Conservation (phyloP, 23 red algal genomes). For the Gracilaria vermiculophylla region DNA sequence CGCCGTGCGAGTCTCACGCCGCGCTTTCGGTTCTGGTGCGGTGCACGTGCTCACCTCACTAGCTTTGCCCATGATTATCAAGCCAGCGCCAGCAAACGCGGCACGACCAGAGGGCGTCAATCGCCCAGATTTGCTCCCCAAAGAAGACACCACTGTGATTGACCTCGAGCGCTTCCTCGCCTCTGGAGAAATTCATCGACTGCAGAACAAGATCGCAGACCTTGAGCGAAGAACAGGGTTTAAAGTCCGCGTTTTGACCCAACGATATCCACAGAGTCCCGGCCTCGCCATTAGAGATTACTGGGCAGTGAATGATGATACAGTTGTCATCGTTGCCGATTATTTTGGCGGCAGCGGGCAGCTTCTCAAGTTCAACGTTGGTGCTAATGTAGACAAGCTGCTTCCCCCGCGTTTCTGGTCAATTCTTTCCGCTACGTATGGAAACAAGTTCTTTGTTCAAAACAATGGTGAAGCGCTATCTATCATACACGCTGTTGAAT, state of each 20-base stretch:
- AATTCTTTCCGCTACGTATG: conserved; percentile 81
- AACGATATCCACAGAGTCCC: conserved; percentile 89
- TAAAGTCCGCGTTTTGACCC: conserved; percentile 92
- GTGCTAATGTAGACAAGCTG: conserved; percentile 71
- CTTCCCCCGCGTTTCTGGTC: conserved; percentile 92
- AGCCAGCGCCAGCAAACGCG: background rate
- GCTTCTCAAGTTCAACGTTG: conserved; percentile 98
- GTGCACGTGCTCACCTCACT: background rate
- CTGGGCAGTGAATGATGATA: conserved; percentile 92
- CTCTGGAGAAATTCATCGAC: conserved; percentile 53
- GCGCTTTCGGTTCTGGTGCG: background rate
- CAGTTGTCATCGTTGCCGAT: conserved; percentile 94
- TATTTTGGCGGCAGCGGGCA: conserved; percentile 90
- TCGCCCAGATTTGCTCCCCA: conserved; percentile 73
- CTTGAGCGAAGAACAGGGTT: conserved; percentile 76
- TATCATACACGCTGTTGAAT: conserved; percentile 83
- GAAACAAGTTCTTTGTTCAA: conserved; percentile 94
- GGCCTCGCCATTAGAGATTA: conserved; percentile 93
- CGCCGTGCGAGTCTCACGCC: background rate
- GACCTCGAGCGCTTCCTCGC: conserved; percentile 89
- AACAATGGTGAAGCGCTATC: conserved; percentile 86
- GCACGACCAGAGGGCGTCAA: conserved; percentile 84
- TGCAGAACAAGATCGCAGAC: conserved; percentile 57
- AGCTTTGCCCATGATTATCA: background rate
- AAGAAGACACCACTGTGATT: conserved; percentile 45